Evolutionary conservation across 2,329 filamentous ascomycete genomes (phyloP), one percentile per base, ranked within the genome.

Genomic region (Phialophora expanda): DNA sequence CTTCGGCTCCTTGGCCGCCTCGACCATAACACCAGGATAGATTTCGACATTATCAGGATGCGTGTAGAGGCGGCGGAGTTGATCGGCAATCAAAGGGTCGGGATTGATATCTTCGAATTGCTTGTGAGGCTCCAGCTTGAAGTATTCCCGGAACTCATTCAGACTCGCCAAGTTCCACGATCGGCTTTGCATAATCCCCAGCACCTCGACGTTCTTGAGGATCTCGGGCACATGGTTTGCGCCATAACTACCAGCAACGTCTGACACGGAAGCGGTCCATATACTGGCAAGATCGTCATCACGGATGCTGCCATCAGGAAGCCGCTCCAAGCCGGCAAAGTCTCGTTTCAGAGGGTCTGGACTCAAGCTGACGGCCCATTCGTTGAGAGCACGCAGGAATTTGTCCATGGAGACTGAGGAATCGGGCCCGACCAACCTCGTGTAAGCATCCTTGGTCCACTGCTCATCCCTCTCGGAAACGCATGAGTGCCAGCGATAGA

Each of bases 401-500:
- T 83, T 78, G 17, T 72, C 66, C 64, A 78, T 70, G 46, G 73
- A 76, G n/a, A 74, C 69, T 17, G 77, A 69, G 6, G 81, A 75
- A 17, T 78, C 72, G 9, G 73, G 74, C n/a, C 73, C 71, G 46
- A 86, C 82, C 0, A 85, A 72, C 55, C 83, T 78, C 5, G 78
- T 74, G 72, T 86, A 85, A 69, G 84, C 79, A 14, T 83, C 78
- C 54, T 88, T 81, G 20, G 85, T 86, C 86, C 87, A 90, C 48
- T 81, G 79, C 72, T 89, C 86, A 67, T 90, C 88, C 24, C 82
- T 81, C 68, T 83, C 79, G 3, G 85, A 87, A 58, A 89, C 84
- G 50, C 83, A 84, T 1, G 84, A 85, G 75, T 90, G 87, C 81
- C 86, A 90, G 28, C 87, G 81, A 72, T 90, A 90, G 1, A 90